These are phyloP conservation scores for Auriscalpium vulgare DNA, from an alignment of 768 basidiomycete species.

Conservation along the genomic window DNA sequence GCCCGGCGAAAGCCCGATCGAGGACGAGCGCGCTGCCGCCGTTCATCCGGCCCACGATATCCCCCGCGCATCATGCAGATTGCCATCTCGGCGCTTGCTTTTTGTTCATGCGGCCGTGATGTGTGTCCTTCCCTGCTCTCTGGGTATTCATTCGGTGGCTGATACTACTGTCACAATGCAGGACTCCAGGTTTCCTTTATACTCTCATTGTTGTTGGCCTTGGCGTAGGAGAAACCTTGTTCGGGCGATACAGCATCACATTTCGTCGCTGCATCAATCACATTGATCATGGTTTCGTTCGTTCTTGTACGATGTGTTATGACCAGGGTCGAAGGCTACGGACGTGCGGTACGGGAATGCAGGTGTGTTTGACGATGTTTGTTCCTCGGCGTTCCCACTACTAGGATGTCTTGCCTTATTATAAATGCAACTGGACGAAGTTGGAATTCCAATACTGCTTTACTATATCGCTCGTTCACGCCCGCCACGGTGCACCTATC, in stretches of 20 bases:
- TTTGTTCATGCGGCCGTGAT: slow-evolving; percentile 68
- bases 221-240: slow-evolving; percentile 58
- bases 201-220: slow-evolving; percentile 49
- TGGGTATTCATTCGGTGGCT: not conserved
- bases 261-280: not conserved
- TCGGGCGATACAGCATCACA: slow-evolving; percentile 38
- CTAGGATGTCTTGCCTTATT: too few species aligned
- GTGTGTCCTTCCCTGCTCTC: slow-evolving; percentile 29
- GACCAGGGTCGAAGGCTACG: too few species aligned
- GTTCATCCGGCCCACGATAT: slow-evolving; percentile 58
- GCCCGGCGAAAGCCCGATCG: slow-evolving; percentile 1
- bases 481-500: too few species aligned
- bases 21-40: slow-evolving; percentile 29
- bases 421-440: too few species aligned
- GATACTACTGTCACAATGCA: slow-evolving; percentile 19
- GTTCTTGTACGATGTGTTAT: not conserved
- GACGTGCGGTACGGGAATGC: too few species aligned
- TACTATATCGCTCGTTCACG: too few species aligned
- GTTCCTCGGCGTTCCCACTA: too few species aligned
- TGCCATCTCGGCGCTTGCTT: slow-evolving; percentile 47
- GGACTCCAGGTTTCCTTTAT: slow-evolving; percentile 64
- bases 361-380: too few species aligned
- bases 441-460: too few species aligned
- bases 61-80: slow-evolving; percentile 48
- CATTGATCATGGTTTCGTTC: not conserved